These are phyloP conservation scores for Urtica urens DNA, from an alignment of 306 rosid genomes.

Conservation along the genomic window DNA sequence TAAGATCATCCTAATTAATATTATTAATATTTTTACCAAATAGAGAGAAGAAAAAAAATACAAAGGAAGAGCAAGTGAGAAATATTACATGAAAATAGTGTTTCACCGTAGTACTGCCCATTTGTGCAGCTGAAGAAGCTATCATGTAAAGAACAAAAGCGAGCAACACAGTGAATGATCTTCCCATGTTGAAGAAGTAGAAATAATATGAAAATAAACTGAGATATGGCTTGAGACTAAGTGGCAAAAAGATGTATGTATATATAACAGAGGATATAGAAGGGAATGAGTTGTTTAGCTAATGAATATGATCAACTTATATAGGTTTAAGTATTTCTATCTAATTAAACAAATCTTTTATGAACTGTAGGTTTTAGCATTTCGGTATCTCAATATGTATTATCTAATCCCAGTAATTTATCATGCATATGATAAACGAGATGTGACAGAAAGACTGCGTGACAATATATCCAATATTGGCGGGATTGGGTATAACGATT, in stretches of 20 bases:
- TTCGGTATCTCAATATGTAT: not conserved
- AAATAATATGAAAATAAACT: too few species aligned
- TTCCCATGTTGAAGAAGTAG: conserved; percentile 14
- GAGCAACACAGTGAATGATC: conserved; percentile 11
- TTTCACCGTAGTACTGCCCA: conserved; percentile 34
- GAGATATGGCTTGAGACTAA: not conserved
- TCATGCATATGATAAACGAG: not conserved
- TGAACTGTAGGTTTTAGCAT: too few species aligned
- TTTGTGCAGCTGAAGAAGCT: conserved; percentile 18
- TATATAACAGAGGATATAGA: not conserved
- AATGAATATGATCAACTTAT: too few species aligned
- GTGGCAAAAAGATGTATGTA: not conserved
- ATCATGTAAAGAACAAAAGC: conserved; percentile 22
- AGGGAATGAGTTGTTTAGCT: too few species aligned
- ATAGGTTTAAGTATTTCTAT: not conserved
- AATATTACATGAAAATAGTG: conserved; percentile 31
- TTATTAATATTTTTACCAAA: too few species aligned
- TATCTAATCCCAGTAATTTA: not conserved
- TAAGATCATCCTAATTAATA: too few species aligned
- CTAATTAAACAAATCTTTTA: not conserved
- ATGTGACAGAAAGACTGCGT: not conserved
- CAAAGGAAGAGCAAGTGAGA: too few species aligned
- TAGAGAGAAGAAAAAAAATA: too few species aligned
- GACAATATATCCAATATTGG: not conserved
- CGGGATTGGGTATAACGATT: not conserved